These are phyloP conservation scores for Glycine tomentella DNA, from an alignment of 306 rosid genomes.

Conservation along the genomic window DNA sequence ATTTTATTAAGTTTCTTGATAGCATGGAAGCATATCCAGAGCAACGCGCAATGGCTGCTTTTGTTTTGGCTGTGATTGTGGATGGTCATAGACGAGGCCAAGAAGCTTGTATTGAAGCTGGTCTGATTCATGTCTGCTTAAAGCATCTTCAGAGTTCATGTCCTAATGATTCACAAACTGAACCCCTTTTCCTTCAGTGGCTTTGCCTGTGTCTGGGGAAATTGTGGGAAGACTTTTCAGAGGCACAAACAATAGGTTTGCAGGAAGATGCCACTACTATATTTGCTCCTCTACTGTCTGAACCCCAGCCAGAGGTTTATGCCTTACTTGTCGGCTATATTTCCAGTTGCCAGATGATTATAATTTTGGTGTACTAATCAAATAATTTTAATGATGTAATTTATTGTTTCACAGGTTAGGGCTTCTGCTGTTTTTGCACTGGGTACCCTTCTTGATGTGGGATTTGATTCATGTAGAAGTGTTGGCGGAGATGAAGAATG, in stretches of 20 bases:
- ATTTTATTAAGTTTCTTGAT: slow-evolving; percentile 97
- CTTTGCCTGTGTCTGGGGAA: slow-evolving; percentile 97
- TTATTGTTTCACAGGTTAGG: slow-evolving; percentile 80
- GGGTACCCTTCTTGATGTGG: slow-evolving; percentile 93
- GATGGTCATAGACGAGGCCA: slow-evolving; percentile 96
- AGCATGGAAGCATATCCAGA: slow-evolving; percentile 92
- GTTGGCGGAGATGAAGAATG: slow-evolving; percentile 85
- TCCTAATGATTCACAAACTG: slow-evolving; percentile 81
- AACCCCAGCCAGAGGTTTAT: slow-evolving; percentile 93
- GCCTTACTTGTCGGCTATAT: slow-evolving; percentile 32
- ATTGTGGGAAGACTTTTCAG: slow-evolving; percentile 89
- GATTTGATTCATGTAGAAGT: slow-evolving; percentile 70
- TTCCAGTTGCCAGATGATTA: slow-evolving; percentile 26
- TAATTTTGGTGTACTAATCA: slow-evolving; percentile 6
- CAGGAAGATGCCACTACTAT: slow-evolving; percentile 83
- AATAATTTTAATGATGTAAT: slow-evolving; percentile 26
- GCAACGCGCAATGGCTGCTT: slow-evolving; percentile 99
- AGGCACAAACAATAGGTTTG: slow-evolving; percentile 85
- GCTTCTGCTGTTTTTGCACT: slow-evolving; percentile 96
- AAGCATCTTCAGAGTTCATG: slow-evolving; percentile 88
- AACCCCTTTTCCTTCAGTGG: slow-evolving; percentile 98
- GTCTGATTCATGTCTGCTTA: slow-evolving; percentile 83
- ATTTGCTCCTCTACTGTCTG: slow-evolving; percentile 72
- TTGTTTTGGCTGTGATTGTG: slow-evolving; percentile 95
- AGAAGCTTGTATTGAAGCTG: slow-evolving; percentile 93